A percentile compares a stretch with the other conserved stretches of the same genome.
Evolutionary conservation across 352 stramenopile species (phyloP).

Genomic region (Phytophthora melonis): DNA sequence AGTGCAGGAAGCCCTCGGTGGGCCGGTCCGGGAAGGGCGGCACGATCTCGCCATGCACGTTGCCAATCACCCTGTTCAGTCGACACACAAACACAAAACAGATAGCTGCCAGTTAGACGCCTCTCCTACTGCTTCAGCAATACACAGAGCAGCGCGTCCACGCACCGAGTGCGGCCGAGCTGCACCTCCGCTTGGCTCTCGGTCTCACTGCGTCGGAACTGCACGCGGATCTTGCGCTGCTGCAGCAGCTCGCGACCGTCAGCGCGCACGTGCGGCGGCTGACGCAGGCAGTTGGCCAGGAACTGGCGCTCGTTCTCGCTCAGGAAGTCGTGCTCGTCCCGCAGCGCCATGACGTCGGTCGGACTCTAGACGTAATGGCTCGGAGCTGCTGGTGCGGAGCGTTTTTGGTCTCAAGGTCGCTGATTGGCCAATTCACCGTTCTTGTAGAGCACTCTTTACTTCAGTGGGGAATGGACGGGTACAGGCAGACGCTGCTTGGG

Average conservation of each 20-base stretch:
- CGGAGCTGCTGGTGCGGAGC: constrained; percentile 22
- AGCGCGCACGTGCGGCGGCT: constrained; percentile 68
- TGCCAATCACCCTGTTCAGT: constrained; percentile 69
- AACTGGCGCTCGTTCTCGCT: constrained; percentile 88
- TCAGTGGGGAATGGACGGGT: constrained; percentile 59
- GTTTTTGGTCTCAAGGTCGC: not conserved
- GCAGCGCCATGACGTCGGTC: constrained; percentile 44
- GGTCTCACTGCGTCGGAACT: constrained; percentile 80
- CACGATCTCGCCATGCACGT: constrained; percentile 88
- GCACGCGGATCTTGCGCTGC: constrained; percentile 84
- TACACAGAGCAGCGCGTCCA: not conserved
- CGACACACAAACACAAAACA: not conserved
- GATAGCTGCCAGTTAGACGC: not conserved
- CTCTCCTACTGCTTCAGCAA: not conserved
- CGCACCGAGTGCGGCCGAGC: constrained; percentile 77
- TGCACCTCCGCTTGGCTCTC: constrained; percentile 86
- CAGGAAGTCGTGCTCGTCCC: constrained; percentile 77
- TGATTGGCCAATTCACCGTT: constrained; percentile 26
- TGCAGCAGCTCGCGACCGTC: constrained; percentile 85
- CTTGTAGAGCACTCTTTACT: no score
- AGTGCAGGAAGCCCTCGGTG: constrained; percentile 89
- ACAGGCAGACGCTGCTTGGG: constrained; percentile 64
- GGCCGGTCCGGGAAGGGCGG: constrained; percentile 87
- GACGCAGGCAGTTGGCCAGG: constrained; percentile 68
- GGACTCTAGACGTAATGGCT: not conserved